Base-by-base conservation (phyloP, 1,284 basidiomycete genomes). In the Neotropicomus parvogracilis region DNA sequence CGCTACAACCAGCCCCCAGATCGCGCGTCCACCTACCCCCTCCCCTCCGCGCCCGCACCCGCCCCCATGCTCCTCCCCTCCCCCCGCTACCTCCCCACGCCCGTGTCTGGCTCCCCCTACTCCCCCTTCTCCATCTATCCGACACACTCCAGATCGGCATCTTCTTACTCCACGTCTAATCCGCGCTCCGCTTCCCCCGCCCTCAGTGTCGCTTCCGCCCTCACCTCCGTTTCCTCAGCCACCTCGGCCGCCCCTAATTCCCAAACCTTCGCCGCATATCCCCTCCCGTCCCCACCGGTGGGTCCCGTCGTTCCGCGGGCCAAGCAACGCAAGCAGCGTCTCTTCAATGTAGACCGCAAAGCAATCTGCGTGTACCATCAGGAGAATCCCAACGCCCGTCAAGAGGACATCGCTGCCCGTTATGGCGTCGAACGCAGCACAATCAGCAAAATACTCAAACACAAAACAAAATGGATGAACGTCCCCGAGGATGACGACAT, bases 361-460 rank as follows among this genome's bases (percentile, higher is more conserved):
- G 71, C 74, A n/a, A 92, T 94, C 44, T 93, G 91, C 61, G 57
- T 79, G 35, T 83, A 81, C 67, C 78, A 82, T 57, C 67, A 75
- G 42, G 69, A 80, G 3, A 71, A 88, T 58, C 85, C 85, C 0
- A 77, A 78, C 50, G 74, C 78, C 17, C 76, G 84, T 49, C 90
- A 93, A 65, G 88, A 92, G 60, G 86, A 90, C 59, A 90, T 94
- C 57, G 91, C 87, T 1, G 68, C 70, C 11, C 68, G 72, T 33
- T 95, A 86, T 63, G 80, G 80, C 44, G 86, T 94, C 46, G 92
- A 95, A 64, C 83, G 92, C 42, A 92, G 88, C 67, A 95, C 91
- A n/a, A 88, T 95, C 62, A 90, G 86, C 70, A 94, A 95, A 71
- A 94, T 93, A 54, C 75, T 95, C 53, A 94, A 93, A 64, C 72